phyloP scores from a whole-genome alignment of 805 yeast genomes.

The Metschnikowia shivogae region DNA sequence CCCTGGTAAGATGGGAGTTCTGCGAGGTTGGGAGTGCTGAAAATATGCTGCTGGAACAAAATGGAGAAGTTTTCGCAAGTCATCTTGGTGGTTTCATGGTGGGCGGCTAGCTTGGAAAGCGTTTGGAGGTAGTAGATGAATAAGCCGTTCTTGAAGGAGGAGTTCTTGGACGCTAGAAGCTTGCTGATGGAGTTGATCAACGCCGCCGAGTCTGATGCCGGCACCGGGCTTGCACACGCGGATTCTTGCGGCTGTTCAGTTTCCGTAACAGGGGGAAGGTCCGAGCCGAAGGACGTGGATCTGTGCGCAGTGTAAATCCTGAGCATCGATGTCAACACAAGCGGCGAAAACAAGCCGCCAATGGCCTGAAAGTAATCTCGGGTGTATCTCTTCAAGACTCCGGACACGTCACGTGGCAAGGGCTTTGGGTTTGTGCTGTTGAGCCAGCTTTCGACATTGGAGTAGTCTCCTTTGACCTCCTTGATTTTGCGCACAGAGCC shows the following conservation, averaged over 20 bases:
- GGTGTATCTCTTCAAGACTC: constrained; percentile 23
- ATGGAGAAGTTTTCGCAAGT: constrained; percentile 25
- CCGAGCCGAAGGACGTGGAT: constrained; percentile 9
- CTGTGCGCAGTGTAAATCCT: constrained; percentile 6
- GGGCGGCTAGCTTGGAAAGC: constrained; percentile 15
- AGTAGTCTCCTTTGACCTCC: constrained; percentile 18
- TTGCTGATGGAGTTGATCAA: constrained; percentile 14
- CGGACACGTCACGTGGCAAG: constrained; percentile 26
- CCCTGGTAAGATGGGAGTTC: constrained; percentile 13
- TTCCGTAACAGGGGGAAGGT: constrained; percentile 8
- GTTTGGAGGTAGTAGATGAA: constrained; percentile 18
- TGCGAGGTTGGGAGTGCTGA: constrained; percentile 14
- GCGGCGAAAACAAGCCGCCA: constrained; percentile 12
- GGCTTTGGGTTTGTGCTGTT: constrained; percentile 10
- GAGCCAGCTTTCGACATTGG: constrained; percentile 19
- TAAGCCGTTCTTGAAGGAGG: constrained; percentile 15
- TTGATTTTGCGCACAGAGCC: constrained; percentile 27
- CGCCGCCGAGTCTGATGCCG: constrained; percentile 3
- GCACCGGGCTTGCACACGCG: constrained; percentile 1
- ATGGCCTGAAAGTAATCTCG: constrained; percentile 15
- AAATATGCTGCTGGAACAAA: constrained; percentile 31
- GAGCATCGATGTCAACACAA: constrained; percentile 7
- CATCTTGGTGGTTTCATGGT: constrained; percentile 26
- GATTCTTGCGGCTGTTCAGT: constrained; percentile 6
- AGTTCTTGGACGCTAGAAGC: constrained; percentile 13